phyloP scores from a whole-genome alignment of 2,329 filamentous ascomycete genomes.

The Pyrenophora tritici-repentis region DNA sequence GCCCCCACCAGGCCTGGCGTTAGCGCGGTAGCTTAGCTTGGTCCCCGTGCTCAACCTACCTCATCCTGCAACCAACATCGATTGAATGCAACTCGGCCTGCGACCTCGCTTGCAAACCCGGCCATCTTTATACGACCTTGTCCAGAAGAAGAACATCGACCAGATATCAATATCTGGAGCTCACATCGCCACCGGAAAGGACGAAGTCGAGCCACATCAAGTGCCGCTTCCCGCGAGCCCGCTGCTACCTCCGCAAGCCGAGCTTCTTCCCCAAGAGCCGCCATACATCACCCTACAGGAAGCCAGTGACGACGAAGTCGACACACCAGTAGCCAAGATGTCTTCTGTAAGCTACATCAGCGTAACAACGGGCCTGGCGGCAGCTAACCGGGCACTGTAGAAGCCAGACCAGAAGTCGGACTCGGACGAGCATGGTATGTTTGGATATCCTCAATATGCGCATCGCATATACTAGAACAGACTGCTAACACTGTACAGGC shows the following conservation, averaged over 20 bases:
- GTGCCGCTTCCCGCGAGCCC: conserved; percentile 46
- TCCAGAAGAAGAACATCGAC: conserved; percentile 57
- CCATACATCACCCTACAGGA: conserved; percentile 31
- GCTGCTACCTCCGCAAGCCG: conserved; percentile 35
- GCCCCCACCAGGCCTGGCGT: conserved; percentile 19
- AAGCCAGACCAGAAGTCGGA: conserved; percentile 50
- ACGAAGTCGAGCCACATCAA: conserved; percentile 35
- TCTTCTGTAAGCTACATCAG: conserved; percentile 41
- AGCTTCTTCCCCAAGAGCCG: conserved; percentile 30
- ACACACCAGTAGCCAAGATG: conserved; percentile 38
- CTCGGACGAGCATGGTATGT: conserved; percentile 62
- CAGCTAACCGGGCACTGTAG: conserved; percentile 36
- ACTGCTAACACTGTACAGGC: conserved; percentile 48
- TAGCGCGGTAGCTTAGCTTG: conserved; percentile 18
- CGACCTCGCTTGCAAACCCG: conserved; percentile 63
- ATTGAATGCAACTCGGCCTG: conserved; percentile 60
- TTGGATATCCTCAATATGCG: neutral
- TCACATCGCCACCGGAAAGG: conserved; percentile 25
- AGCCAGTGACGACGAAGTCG: conserved; percentile 21
- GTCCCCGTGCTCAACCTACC: conserved; percentile 18
- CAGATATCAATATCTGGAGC: conserved; percentile 48
- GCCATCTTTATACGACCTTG: conserved; percentile 66
- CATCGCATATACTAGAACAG: neutral
- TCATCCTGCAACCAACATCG: conserved; percentile 26
- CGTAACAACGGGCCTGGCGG: conserved; percentile 2